phyloP scores from a whole-genome alignment of 2,329 filamentous ascomycete genomes.

The Monilinia fructicola region DNA sequence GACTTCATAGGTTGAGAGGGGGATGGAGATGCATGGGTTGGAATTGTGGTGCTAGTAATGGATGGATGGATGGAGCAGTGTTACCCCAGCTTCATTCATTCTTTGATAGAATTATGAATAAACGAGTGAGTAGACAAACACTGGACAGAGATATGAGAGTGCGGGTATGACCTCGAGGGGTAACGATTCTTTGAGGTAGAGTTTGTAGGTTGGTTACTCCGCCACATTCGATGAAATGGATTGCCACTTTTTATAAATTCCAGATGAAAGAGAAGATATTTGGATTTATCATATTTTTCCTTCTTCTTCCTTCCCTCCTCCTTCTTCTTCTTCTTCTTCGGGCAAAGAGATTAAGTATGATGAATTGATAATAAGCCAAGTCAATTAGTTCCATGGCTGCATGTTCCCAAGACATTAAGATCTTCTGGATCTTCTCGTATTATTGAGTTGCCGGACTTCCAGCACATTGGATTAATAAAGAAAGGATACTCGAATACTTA shows the following conservation, averaged over 20 bases:
- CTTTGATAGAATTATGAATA: too few relatives aligned
- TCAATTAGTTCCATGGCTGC: neutral
- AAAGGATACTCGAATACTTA: too few relatives aligned
- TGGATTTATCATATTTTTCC: neutral
- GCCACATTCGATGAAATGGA: neutral
- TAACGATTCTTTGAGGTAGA: constrained; percentile 6
- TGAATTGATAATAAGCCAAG: constrained; percentile 14
- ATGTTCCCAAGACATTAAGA: neutral
- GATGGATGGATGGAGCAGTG: neutral
- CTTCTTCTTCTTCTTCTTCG: neutral
- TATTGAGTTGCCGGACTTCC: constrained; percentile 9
- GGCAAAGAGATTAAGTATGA: neutral
- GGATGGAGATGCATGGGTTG: too few relatives aligned
- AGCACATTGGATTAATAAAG: neutral
- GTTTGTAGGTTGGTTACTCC: neutral
- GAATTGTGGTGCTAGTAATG: neutral
- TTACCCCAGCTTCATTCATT: constrained; percentile 6
- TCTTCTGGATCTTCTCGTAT: constrained; percentile 13
- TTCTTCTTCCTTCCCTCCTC: too few relatives aligned
- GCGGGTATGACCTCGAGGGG: neutral
- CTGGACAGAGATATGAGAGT: neutral
- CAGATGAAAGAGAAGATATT: neutral
- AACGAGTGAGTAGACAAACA: too few relatives aligned
- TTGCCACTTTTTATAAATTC: constrained; percentile 1
- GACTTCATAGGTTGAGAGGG: neutral